phyloP scores from a whole-genome alignment of 495 filamentous ascomycete species.

The Penicillium cataractarum region DNA sequence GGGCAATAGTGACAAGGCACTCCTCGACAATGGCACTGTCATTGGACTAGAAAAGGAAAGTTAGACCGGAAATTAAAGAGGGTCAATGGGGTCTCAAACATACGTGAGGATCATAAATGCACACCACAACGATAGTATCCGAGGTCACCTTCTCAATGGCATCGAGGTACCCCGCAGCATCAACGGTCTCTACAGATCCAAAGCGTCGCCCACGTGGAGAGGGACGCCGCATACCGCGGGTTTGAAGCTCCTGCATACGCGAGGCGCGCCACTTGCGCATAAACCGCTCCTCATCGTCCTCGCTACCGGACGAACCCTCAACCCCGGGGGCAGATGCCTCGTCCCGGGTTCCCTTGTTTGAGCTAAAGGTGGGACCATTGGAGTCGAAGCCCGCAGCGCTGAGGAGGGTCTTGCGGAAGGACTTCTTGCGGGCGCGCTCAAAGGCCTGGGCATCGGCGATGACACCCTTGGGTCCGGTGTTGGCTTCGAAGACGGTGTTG shows the following conservation, averaged over 20 bases:
- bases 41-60: constrained; percentile 58
- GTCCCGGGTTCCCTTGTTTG: constrained; percentile 46
- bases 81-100: constrained; percentile 21
- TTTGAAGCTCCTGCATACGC: constrained; percentile 76
- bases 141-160: constrained; percentile 85
- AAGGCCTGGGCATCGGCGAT: constrained; percentile 94
- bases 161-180: constrained; percentile 89
- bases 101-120: constrained; percentile 90
- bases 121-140: constrained; percentile 90
- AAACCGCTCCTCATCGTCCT: constrained; percentile 80
- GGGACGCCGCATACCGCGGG: constrained; percentile 51
- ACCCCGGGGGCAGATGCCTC: constrained; percentile 37
- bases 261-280: constrained; percentile 80
- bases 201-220: constrained; percentile 75
- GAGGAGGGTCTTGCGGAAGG: constrained; percentile 55
- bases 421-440: constrained; percentile 75
- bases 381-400: constrained; percentile 37
- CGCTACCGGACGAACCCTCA: constrained; percentile 38
- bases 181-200: constrained; percentile 79
- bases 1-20: constrained; percentile 72
- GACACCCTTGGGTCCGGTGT: constrained; percentile 98
- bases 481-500: constrained; percentile 72
- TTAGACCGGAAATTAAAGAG: not conserved
- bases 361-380: constrained; percentile 23
- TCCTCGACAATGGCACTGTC: constrained; percentile 77